Base-by-base conservation (phyloP, 148 eudicot genomes). In the Camellia lanceoleosa region DNA sequence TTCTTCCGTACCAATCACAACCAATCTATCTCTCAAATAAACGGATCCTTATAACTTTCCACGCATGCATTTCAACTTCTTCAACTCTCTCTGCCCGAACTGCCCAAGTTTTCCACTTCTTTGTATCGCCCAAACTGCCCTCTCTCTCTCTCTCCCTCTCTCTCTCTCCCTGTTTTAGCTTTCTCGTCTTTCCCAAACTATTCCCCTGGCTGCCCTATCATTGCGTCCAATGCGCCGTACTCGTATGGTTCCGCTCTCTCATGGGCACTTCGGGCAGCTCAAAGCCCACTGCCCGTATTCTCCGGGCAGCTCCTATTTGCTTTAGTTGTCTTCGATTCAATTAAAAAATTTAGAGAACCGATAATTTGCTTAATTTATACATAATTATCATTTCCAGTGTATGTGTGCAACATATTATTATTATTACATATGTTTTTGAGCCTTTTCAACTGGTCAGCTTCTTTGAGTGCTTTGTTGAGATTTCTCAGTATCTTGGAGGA, bases 241-340 rank as follows among this genome's bases (percentile, higher is more conserved):
- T 68, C 38, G 73, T 69, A 69, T 54, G 14, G 56, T 70, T 30
- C 56, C 47, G 56, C 52, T 70, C 56, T 49, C 74, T 70, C 12
- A 49, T 12, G 74, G 74, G 74, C 38, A 43, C 38, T 42, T 68
- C 69, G 84, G 89, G 87, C 86, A 89, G 87, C 80, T 81, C 71
- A 85, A 68, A 76, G 75, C 72, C 73, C 80, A 51, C 70, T 85
- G 86, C 90, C 90, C 84, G 81, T 64, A 56, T 80, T 84, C 82
- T 78, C 73, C 84, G 89, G 89, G 84, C 85, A 86, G 74, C 83
- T 68, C 78, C 71, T 66, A 80, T 85, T 73, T 76, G 84, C 84
- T 86, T 89, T 86, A 82, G 47, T 80, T 80, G 89, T 89, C 92
- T 87, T 87, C 81, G 86, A 83, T 91, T 87, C 89, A 80, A 82